phyloP scores from a whole-genome alignment of 2,329 filamentous ascomycete genomes.

The Fusarium poae region DNA sequence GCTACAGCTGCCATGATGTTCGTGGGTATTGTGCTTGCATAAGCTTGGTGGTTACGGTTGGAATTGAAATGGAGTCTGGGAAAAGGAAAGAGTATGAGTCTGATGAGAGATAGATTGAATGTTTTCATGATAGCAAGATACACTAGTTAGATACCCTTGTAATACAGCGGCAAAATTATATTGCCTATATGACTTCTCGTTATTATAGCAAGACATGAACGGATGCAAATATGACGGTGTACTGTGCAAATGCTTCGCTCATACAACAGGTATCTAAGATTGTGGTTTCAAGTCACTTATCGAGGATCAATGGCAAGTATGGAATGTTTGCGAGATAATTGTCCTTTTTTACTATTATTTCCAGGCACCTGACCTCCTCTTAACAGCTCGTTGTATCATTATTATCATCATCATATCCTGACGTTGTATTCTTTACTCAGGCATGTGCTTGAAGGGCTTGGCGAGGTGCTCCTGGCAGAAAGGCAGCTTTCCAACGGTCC shows the following conservation, averaged over 20 bases:
- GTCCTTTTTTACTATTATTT: conserved; percentile 11
- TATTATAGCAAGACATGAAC: neutral
- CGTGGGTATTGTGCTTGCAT: conserved; percentile 24
- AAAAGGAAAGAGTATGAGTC: conserved; percentile 1
- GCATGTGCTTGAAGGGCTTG: conserved; percentile 74
- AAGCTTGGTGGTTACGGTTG: conserved; percentile 3
- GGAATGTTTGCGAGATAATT: neutral
- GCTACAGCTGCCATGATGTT: conserved; percentile 7
- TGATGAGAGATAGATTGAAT: conserved; percentile 24
- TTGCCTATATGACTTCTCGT: neutral
- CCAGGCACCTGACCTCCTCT: neutral
- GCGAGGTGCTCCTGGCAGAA: conserved; percentile 76
- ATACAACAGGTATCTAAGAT: neutral
- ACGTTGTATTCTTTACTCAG: conserved; percentile 57
- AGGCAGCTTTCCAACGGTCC: conserved; percentile 76
- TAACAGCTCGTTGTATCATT: conserved; percentile 17
- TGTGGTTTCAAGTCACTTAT: neutral
- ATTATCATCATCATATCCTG: conserved; percentile 15
- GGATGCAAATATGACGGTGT: neutral
- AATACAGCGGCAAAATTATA: neutral
- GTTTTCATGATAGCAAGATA: conserved; percentile 15
- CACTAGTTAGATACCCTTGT: conserved; percentile 30
- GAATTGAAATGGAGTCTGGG: conserved; percentile 16
- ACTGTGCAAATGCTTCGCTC: neutral
- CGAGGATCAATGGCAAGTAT: neutral